Evolutionary conservation across 768 basidiomycete species (phyloP), one percentile per base, ranked within the genome.

Genomic region (Multifurca ochricompacta): DNA sequence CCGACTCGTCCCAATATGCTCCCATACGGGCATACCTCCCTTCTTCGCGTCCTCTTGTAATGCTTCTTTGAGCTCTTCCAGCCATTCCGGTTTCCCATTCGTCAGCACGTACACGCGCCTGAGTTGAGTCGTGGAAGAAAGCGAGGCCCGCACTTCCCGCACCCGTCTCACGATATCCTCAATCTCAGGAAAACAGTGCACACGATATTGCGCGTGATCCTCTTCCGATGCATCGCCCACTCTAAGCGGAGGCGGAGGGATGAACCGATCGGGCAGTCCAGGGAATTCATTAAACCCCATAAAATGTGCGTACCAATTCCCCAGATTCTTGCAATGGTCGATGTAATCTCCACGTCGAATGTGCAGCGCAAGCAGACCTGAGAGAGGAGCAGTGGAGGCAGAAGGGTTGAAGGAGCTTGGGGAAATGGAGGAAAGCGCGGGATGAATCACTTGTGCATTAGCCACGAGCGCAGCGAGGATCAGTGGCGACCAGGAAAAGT

Each of bases 281-380:
- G 73, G 73, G 58, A 77, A 70, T 32, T 65, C 65, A 62, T 75
- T 76, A 67, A 74, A 78, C 5, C 69, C 72, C 44, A 70, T 69
- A 69, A 68, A 78, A 4, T 63, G 62, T n/a, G 70, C 56, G 27
- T 61, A 63, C 57, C 62, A 62, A 30, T 59, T 59, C 3, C 69
- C 69, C 34, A 80, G 68, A 47, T 61, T 56, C 9, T 53, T 47
- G 63, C 78, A 80, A 64, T 79, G 77, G 0, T 56, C 50, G 21
- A 65, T 30, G 55, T 69, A 79, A 64, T 78, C 78, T 5, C 78
- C 78, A 27, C 77, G 69, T 6, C 78, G 75, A 39, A 80, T 66
- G 59, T 80, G 78, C 10, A 79, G 61, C 14, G 68, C 75, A 16
- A 80, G 67, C 0, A 77, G 64, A 19, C 76, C 73, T 7, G 66